A percentile compares a stretch with the other conserved stretches of the same genome.
Conservation (phyloP, 768 basidiomycete genomes). For the Trametes maxima region DNA sequence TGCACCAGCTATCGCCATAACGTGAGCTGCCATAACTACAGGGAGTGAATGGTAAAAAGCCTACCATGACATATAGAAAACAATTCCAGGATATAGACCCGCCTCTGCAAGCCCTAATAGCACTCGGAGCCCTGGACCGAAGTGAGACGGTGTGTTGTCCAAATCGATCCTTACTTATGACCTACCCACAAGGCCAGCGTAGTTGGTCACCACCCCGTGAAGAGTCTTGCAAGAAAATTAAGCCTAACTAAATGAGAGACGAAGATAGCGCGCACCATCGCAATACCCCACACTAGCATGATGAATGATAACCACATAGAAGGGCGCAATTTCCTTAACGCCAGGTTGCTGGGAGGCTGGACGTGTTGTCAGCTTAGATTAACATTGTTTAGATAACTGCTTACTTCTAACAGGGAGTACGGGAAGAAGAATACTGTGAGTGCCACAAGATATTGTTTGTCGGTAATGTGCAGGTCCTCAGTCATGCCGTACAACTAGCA, state of each 20-base stretch:
- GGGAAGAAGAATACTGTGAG: slow-evolving; percentile 79
- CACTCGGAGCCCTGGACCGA: slow-evolving; percentile 52
- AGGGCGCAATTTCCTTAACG: slow-evolving; percentile 62
- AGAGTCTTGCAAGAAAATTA: slow-evolving; percentile 45
- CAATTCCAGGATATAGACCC: slow-evolving; percentile 54
- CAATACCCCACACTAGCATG: slow-evolving; percentile 44
- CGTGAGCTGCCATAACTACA: background rate
- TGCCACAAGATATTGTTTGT: slow-evolving; percentile 67
- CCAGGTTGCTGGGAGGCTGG: slow-evolving; percentile 64
- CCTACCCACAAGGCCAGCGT: slow-evolving; percentile 63
- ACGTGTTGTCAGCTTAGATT: background rate
- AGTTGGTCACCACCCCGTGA: slow-evolving; percentile 63
- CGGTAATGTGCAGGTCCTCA: slow-evolving; percentile 56
- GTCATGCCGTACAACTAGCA: slow-evolving; percentile 62
- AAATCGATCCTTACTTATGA: slow-evolving; percentile 3
- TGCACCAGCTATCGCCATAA: slow-evolving; percentile 65
- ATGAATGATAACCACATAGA: slow-evolving; percentile 62
- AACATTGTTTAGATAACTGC: slow-evolving; percentile 19
- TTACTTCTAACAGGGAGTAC: slow-evolving; percentile 69
- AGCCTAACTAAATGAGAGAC: no score
- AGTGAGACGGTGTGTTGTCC: background rate
- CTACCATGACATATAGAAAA: slow-evolving; percentile 64
- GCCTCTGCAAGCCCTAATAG: slow-evolving; percentile 60
- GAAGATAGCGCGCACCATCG: slow-evolving; percentile 37
- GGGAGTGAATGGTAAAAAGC: background rate